Percentiles rank a stretch among this genome's conserved stretches.
Conservation (phyloP, 805 yeast species). For the Alloascoidea africana region DNA sequence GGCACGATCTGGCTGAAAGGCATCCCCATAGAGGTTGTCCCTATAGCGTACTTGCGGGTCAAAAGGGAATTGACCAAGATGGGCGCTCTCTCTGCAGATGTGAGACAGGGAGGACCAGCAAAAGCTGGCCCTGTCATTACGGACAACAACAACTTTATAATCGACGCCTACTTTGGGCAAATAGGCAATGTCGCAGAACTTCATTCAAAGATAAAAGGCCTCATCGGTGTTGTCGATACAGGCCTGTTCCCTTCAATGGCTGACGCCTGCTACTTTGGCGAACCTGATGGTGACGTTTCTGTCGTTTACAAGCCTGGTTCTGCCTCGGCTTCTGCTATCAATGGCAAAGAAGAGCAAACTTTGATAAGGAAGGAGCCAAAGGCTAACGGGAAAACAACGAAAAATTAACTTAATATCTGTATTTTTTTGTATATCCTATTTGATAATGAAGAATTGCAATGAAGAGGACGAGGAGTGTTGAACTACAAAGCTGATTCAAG, state of each 20-base stretch:
- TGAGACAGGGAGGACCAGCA: slow-evolving; percentile 79
- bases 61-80: slow-evolving; percentile 39
- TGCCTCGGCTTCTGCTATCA: too few species aligned
- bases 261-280: slow-evolving; percentile 77
- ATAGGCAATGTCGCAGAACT: slow-evolving; percentile 34
- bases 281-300: slow-evolving; percentile 50
- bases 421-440: too few species aligned
- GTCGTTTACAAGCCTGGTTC: slow-evolving; percentile 9
- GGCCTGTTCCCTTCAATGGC: slow-evolving; percentile 74
- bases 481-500: too few species aligned
- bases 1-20: slow-evolving; percentile 84
- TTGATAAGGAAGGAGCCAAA: too few species aligned
- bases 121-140: slow-evolving; percentile 97
- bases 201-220: slow-evolving; percentile 48
- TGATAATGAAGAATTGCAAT: too few species aligned
- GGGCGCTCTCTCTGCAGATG: slow-evolving; percentile 47
- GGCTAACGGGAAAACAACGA: too few species aligned
- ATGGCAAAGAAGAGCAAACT: too few species aligned
- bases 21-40: slow-evolving; percentile 91
- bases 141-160: slow-evolving; percentile 84
- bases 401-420: too few species aligned
- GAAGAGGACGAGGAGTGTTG: too few species aligned
- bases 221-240: slow-evolving; percentile 93
- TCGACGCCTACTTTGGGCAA: slow-evolving; percentile 87
- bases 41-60: slow-evolving; percentile 72